Base-by-base conservation (phyloP, 768 basidiomycete genomes). In the Podaxis pistillaris region DNA sequence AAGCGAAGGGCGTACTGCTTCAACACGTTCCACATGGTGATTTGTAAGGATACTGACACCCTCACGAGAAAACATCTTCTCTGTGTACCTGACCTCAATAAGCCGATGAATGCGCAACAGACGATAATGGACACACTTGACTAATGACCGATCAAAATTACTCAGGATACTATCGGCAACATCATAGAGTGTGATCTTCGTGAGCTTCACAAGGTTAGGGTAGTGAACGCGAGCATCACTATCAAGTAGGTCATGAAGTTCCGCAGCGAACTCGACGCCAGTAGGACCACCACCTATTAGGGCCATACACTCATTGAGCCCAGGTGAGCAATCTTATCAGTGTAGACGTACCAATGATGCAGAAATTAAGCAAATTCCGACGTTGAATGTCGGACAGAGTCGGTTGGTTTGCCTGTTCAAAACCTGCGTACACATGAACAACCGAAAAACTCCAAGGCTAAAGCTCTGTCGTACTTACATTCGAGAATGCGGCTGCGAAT, bases 351-450 rank as follows among this genome's bases (percentile, higher is more conserved):
- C 94, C 94, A 52, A 94, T 93, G 53, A 96, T 85, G 64, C 91
- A 93, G 69, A 96, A 96, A 65, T 92, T 88, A 24, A 96, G 83
- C 12, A 96, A 75, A 63, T 88, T 86, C 59, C 86, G 78, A 54
- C 91, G 84, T 66, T 96, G 86, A 41, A 83, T 75, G 62, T 93
- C 93, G 0, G 89, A 85, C 13, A 93, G 75, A 1, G 81, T 86
- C 0, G 93, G 94, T 66, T 93, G 89, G 67, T 87, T 88, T 2
- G 94, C 94, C 68, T 93, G 90, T 69, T 95, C 93, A 63, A 96
- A 93, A 70, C 89, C 88, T 86, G 64, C 0, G 41, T 1, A 17
- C 12, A 33, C 33, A 9, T 56, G 6, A 28, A 1, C n/a, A 50
- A 51, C 9, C 17, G 3, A n/a, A 28, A 19, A 33, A 6, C 8